These are phyloP conservation scores for Aspergillus novoparasiticus DNA, from an alignment of 2,329 filamentous ascomycete species.

Conservation along the genomic window DNA sequence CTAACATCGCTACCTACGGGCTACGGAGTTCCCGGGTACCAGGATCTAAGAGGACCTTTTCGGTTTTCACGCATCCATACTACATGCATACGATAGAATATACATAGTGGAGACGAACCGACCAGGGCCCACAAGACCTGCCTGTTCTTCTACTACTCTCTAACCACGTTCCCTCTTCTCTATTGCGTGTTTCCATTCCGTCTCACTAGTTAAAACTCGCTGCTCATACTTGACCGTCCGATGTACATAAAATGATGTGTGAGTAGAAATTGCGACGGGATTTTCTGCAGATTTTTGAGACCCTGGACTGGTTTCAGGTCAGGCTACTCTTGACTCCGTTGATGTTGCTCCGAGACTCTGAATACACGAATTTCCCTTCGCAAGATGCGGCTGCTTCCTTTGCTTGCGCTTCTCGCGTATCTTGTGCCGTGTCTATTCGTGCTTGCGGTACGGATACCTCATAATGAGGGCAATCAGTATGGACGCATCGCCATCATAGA, in stretches of 20 bases:
- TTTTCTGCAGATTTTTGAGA: slow-evolving; percentile 5
- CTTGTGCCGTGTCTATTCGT: slow-evolving; percentile 17
- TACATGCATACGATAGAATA: slow-evolving; percentile 9
- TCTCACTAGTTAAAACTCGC: not conserved
- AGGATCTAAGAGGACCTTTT: slow-evolving; percentile 5
- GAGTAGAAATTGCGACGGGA: slow-evolving; percentile 7
- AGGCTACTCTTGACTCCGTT: not conserved
- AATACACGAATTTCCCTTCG: not conserved
- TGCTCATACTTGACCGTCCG: slow-evolving; percentile 3
- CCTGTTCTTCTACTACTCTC: slow-evolving; percentile 7
- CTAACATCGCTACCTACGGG: not conserved
- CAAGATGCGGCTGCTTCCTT: slow-evolving; percentile 19
- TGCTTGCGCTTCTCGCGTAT: slow-evolving; percentile 16
- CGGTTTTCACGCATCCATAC: slow-evolving; percentile 9
- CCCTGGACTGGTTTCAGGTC: not conserved
- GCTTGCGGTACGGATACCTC: slow-evolving; percentile 16
- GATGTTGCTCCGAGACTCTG: not conserved
- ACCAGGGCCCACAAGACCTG: not conserved
- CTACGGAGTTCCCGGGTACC: not conserved
- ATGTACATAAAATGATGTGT: slow-evolving; percentile 13
- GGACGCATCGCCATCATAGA: slow-evolving; percentile 6
- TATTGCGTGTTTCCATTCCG: slow-evolving; percentile 5
- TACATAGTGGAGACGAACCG: slow-evolving; percentile 16
- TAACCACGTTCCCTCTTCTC: slow-evolving; percentile 18
- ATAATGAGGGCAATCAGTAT: slow-evolving; percentile 10